Base-by-base conservation (phyloP, 1,139 yeast species). In the Debaryomycetaceae sp. region DNA sequence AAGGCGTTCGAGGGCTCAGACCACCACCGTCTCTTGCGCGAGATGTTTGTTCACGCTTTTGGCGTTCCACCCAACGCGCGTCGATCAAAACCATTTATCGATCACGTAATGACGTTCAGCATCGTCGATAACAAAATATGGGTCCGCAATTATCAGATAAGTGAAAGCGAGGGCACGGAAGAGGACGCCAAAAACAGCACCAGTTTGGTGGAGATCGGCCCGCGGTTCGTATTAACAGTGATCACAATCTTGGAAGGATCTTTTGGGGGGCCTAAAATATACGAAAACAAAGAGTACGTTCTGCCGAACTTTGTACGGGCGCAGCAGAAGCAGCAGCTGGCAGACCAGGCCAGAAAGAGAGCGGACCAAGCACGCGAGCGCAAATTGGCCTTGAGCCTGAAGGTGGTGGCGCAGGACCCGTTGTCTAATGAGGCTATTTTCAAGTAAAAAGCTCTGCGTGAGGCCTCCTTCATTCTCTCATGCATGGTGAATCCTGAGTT, bases 51-150 rank as follows among this genome's bases (percentile, higher is more conserved):
- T 35, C 97, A 87, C 40, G 73, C 78, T 21, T 86, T 92, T 51
- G 98, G 98, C 30, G 98, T 92, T 3, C 98, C 99, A 33, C 96
- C 96, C 38, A 68, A 72, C 36, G 85, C 96, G n/a, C 74, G 97
- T 57, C 86, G 83, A 57, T 68, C 87, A 31, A 90, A 92, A 59
- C 98, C 98, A 10, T 90, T 90, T 48, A 61, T 85, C 38, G 99
- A 90, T 54, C 98, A 87, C 50, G 95, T 90, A 19, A 73, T 87
- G 77, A 78, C 95, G 7, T 83, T 90, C 51, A 75, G 90, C 40
- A 77, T 90, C 36, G 95, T 86, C 24, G 98, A 90, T 57, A 81
- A 81, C 49, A 87, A 87, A 61, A 71, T 90, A 38, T 90, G 99
- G 99, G 73, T 86, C 38, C 77, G 98, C 61, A 87, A 86, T 58